Evolutionary conservation across 164 flowering plant genomes (phyloP), one percentile per base, ranked within the genome.

Genomic region (Magnolia officinalis): DNA sequence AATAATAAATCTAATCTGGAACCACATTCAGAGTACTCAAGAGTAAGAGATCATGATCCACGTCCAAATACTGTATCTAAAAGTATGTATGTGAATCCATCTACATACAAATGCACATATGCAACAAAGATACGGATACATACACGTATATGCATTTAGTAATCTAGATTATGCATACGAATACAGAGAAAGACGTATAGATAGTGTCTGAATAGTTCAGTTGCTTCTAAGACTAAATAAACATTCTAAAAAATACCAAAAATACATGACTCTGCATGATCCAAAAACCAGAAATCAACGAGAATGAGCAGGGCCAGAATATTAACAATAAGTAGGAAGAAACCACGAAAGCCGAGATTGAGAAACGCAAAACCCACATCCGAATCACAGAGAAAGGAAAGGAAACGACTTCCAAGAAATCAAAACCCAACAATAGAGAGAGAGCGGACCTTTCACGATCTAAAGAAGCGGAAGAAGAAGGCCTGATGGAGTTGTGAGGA

Each of bases 381-480:
- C 50, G 18, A 68, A 31, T 65, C 71, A 19, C 71, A 68, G 6
- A 18, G 21, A 24, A 5, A 1, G 13, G 3, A 6, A 29, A 13
- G 24, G 37, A 65, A 65, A 65, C 21, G 9, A 68, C 8, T 6
- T 68, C 7, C 49, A 29, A 6, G 14, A 1, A 31, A 13, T 68
- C 71, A 68, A 31, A 68, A 67, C 13, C 71, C 19, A 68, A 29
- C 13, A 31, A 66, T 9, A 66, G 31, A 49, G 2, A 74, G 26
- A 63, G 75, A 49, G 2, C 45, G 20, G 18, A 90, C 97, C 93
- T 88, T 78, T 89, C 94, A 76, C 91, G 89, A 87, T 92, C 94
- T 55, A 80, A 50, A 71, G 90, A 70, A 66, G 89, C 66, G 21
- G 92, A 84, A 68, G 90, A 84, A 68, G 90, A 77, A 77, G 89